Conservation (phyloP, 129 eudicot species). For the Lactuca sativa region DNA sequence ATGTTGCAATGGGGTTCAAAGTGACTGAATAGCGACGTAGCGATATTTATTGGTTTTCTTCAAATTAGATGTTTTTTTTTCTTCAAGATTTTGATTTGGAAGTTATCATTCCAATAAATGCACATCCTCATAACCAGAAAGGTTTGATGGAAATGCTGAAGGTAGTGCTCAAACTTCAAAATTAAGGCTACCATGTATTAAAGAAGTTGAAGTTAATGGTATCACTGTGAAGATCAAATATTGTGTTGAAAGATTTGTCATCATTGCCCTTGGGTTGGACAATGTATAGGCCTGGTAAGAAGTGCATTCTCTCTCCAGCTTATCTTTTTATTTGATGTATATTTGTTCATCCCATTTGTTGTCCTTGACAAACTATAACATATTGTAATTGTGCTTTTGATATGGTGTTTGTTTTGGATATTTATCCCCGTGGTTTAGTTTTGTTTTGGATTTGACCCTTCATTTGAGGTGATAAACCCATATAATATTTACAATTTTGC, state of each 20-base stretch:
- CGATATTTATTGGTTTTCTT: no score
- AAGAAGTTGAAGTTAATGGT: conserved; percentile 98
- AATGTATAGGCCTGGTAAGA: conserved; percentile 97
- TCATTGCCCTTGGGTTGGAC: conserved; percentile 99
- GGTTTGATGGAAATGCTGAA: conserved; percentile 69
- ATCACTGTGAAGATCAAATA: conserved; percentile 86
- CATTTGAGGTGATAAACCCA: background rate
- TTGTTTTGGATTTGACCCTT: background rate
- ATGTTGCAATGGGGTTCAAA: no score
- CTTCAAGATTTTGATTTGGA: no score
- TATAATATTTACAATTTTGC: no score
- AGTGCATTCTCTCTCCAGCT: conserved; percentile 12
- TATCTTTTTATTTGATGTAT: background rate
- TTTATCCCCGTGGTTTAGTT: background rate
- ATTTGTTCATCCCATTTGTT: no score
- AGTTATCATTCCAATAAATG: conserved; percentile 97
- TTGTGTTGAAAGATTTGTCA: conserved; percentile 97
- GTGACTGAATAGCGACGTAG: no score
- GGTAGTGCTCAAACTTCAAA: conserved; percentile 91
- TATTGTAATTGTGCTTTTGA: background rate
- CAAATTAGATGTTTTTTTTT: no score
- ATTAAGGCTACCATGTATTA: conserved; percentile 80
- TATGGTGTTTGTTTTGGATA: background rate
- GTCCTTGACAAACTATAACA: no score
- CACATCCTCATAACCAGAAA: conserved; percentile 99